phyloP scores from a whole-genome alignment of 202 grass and related monocot genomes.

The Bolboschoenoplectus hybrid region DNA sequence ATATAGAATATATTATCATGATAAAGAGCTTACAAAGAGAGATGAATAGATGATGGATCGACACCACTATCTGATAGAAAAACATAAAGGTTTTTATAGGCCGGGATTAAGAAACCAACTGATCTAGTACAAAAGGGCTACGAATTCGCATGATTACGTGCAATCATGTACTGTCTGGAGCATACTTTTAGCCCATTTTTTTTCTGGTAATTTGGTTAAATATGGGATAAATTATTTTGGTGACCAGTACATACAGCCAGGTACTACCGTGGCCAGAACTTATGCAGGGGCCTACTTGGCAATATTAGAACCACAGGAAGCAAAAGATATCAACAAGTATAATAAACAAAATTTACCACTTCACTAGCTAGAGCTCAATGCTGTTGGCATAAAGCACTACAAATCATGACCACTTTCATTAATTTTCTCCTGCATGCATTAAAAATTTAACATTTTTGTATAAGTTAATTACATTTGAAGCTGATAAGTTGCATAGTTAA shows the following conservation, averaged over 20 bases:
- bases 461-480: conserved; percentile 1
- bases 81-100: background rate
- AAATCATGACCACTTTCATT: conserved; percentile 29
- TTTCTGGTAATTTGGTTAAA: conserved; percentile 10
- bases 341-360: conserved; percentile 24
- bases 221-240: background rate
- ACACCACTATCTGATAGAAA: background rate
- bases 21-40: conserved; percentile 22
- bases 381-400: conserved; percentile 25
- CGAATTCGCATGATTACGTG: background rate
- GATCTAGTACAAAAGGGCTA: background rate
- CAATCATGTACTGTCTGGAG: background rate
- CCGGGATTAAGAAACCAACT: background rate
- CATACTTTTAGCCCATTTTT: background rate
- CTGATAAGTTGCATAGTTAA: background rate
- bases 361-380: conserved; percentile 33
- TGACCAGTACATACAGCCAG: background rate
- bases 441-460: conserved; percentile 23
- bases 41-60: background rate
- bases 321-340: conserved; percentile 7
- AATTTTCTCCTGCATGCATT: conserved; percentile 38
- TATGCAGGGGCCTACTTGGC: background rate
- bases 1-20: conserved; percentile 19
- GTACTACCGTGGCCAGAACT: background rate
- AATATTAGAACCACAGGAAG: background rate